Percentiles rank a stretch among this genome's conserved stretches.
phyloP scores from a whole-genome alignment of 768 basidiomycete species.

The Pleurotus djamor region DNA sequence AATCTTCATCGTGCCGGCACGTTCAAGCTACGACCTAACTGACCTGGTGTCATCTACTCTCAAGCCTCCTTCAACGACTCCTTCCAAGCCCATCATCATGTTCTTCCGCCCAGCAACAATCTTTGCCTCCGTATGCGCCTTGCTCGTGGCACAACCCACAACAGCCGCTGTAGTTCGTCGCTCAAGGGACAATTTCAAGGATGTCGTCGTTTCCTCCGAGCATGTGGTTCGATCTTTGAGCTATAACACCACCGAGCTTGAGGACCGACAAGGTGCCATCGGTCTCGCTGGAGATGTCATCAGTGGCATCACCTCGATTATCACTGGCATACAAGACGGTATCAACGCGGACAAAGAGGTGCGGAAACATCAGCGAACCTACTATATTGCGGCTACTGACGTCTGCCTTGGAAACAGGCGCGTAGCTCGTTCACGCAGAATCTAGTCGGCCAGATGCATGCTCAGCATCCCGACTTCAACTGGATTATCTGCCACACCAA shows the following conservation, averaged over 20 bases:
- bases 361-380: not conserved
- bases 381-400: not conserved
- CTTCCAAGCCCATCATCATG: not conserved
- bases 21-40: not conserved
- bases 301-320: not conserved
- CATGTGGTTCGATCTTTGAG: too few relatives aligned
- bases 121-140: not conserved
- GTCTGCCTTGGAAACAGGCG: not conserved
- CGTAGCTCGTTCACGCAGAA: conserved; percentile 1
- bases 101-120: not conserved
- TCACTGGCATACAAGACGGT: conserved; percentile 2
- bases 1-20: conserved; percentile 5
- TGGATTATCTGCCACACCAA: conserved; percentile 10
- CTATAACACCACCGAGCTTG: not conserved
- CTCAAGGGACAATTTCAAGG: not conserved
- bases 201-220: not conserved
- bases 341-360: conserved; percentile 4
- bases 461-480: conserved; percentile 5
- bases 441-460: not conserved
- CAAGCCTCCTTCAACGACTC: not conserved
- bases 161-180: not conserved
- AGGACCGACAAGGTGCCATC: not conserved
- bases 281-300: not conserved
- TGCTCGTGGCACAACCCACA: not conserved
- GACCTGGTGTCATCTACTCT: conserved; percentile 4